Evolutionary conservation across 2,329 filamentous ascomycete genomes (phyloP).

Genomic region (Aspergillus carbonarius): DNA sequence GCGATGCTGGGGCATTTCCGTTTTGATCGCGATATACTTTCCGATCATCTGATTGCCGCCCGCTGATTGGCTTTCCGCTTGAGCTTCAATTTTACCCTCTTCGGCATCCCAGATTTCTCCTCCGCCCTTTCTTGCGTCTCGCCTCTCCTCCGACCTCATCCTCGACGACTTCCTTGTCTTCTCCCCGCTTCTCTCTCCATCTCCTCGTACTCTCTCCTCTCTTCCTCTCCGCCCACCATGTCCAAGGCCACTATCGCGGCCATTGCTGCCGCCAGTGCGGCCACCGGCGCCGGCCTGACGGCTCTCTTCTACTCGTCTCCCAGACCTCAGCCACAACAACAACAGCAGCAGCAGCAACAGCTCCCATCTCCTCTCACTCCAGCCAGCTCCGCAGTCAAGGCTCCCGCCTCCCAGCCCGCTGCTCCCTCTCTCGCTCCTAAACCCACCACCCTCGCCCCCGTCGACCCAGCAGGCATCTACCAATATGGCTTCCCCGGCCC

Average conservation of each 20-base stretch:
- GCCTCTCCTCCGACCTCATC: neutral
- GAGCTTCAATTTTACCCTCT: neutral
- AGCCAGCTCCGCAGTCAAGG: conserved; percentile 20
- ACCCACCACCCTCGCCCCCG: conserved; percentile 45
- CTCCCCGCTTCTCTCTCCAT: neutral
- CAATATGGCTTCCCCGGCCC: conserved; percentile 92
- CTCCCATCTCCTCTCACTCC: conserved; percentile 30
- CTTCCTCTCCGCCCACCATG: conserved; percentile 52
- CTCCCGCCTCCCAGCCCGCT: conserved; percentile 42
- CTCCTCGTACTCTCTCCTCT: neutral
- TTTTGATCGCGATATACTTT: conserved; percentile 1
- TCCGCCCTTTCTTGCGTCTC: conserved; percentile 37
- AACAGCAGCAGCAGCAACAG: conserved; percentile 23
- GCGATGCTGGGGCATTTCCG: neutral
- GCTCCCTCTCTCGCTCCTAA: conserved; percentile 31
- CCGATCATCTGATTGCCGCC: neutral
- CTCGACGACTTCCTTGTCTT: neutral
- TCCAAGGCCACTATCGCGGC: conserved; percentile 75
- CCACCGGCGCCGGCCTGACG: conserved; percentile 72
- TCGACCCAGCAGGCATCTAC: conserved; percentile 74
- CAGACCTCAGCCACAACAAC: conserved; percentile 25
- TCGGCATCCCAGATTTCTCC: conserved; percentile 20
- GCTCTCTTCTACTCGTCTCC: conserved; percentile 64
- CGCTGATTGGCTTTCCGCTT: neutral
- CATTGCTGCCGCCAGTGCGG: conserved; percentile 73